phyloP scores from a whole-genome alignment of 352 stramenopile species.

The Nothophytophthora sp. region DNA sequence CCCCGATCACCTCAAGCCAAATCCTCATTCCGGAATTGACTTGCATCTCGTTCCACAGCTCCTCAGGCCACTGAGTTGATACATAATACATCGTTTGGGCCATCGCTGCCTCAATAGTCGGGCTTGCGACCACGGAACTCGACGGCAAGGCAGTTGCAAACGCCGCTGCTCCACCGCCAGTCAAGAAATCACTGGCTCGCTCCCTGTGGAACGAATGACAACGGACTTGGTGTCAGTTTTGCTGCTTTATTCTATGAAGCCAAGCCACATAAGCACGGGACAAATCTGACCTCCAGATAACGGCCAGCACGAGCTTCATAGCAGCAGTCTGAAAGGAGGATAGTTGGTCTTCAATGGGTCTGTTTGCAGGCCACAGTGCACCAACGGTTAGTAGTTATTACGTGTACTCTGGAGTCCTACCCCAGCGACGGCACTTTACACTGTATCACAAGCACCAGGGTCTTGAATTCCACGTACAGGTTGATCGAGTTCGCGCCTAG shows the following conservation, averaged over 20 bases:
- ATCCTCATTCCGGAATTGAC: conserved; percentile 3
- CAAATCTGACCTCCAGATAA: conserved; percentile 31
- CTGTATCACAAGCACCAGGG: too few species aligned
- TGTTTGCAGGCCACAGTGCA: neutral
- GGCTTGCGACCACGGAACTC: neutral
- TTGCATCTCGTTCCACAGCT: conserved; percentile 20
- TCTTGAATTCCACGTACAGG: conserved; percentile 10
- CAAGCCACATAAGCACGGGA: too few species aligned
- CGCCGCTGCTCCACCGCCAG: conserved; percentile 8
- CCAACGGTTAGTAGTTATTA: neutral
- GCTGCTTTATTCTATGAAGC: neutral
- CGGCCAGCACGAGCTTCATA: conserved; percentile 24
- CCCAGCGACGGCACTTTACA: too few species aligned
- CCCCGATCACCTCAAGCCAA: conserved; percentile 12
- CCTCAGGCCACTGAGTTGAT: conserved; percentile 16
- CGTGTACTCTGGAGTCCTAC: too few species aligned
- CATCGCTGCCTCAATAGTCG: conserved; percentile 10
- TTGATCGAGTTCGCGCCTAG: neutral
- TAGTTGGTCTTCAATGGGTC: conserved; percentile 2
- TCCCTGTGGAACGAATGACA: conserved; percentile 3
- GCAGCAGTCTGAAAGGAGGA: conserved; percentile 8
- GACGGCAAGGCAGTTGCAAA: conserved; percentile 8
- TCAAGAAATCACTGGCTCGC: conserved; percentile 12
- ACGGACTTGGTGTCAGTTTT: neutral
- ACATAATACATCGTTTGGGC: conserved; percentile 20